Evolutionary conservation across 106 monocot genomes (phyloP).

Genomic region (Cymbidium sinense): DNA sequence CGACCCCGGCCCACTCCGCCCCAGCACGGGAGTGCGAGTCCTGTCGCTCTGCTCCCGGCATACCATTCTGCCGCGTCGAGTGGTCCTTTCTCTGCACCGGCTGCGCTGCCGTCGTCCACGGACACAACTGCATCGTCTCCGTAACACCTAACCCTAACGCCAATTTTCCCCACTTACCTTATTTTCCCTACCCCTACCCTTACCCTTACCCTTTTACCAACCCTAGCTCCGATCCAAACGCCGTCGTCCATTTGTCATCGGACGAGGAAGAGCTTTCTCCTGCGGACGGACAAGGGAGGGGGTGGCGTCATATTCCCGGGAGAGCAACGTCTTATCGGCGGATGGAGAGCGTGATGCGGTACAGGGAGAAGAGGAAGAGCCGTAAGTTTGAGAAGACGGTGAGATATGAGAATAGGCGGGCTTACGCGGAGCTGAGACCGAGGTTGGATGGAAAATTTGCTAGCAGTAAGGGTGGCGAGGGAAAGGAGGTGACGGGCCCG

Average conservation of each 20-base stretch:
- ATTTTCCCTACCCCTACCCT: background rate
- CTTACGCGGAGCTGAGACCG: slow-evolving; percentile 22
- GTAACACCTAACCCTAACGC: slow-evolving; percentile 21
- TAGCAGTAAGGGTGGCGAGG: background rate
- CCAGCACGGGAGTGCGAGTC: slow-evolving; percentile 25
- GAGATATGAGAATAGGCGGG: slow-evolving; percentile 24
- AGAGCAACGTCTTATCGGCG: slow-evolving; percentile 11
- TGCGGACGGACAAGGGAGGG: slow-evolving; percentile 1
- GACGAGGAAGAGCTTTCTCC: slow-evolving; percentile 17
- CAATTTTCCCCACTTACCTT: background rate
- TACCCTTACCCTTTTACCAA: slow-evolving; percentile 8
- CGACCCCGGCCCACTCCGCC: background rate
- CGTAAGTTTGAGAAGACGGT: slow-evolving; percentile 19
- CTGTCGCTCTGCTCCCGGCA: slow-evolving; percentile 31
- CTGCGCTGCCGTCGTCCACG: slow-evolving; percentile 31
- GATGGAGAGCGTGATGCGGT: slow-evolving; percentile 26
- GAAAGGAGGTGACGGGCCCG: background rate
- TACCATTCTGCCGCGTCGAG: slow-evolving; percentile 47
- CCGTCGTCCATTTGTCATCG: slow-evolving; percentile 8
- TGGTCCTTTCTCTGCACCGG: slow-evolving; percentile 44
- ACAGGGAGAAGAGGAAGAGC: slow-evolving; percentile 33
- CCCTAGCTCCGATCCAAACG: slow-evolving; percentile 10
- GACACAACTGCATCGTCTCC: slow-evolving; percentile 33
- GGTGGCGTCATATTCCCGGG: background rate
- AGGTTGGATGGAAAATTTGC: slow-evolving; percentile 21